Evolutionary conservation across 208 protist species (phyloP).

Genomic region (Plasmodiophora brassicae): DNA sequence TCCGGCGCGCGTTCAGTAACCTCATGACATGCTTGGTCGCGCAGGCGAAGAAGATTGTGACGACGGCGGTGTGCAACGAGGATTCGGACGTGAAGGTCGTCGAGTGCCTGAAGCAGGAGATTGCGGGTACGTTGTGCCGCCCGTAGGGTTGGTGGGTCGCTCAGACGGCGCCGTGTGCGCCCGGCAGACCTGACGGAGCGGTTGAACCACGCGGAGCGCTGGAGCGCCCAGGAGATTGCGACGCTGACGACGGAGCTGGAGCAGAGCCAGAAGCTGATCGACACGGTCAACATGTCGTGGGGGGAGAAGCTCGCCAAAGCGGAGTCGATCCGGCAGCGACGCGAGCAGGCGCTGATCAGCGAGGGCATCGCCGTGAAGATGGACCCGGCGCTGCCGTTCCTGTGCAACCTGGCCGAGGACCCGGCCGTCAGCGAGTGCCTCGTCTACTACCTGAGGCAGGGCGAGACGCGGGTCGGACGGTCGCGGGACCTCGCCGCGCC

Average conservation of each 20-base stretch:
- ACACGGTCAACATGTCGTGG: not conserved
- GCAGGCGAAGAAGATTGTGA: conserved; percentile 15
- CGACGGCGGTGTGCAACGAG: conserved; percentile 5
- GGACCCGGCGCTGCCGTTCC: not conserved
- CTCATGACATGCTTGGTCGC: too few species aligned
- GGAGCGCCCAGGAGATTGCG: not conserved
- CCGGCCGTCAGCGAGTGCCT: not conserved
- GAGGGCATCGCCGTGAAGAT: not conserved
- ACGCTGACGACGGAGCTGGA: not conserved
- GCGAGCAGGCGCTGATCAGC: not conserved
- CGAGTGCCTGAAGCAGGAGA: conserved; percentile 5
- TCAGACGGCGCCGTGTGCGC: not conserved
- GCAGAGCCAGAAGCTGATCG: not conserved
- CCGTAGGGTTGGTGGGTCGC: not conserved
- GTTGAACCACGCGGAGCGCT: not conserved
- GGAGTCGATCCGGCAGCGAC: not conserved
- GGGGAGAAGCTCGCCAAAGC: not conserved
- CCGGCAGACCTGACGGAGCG: not conserved
- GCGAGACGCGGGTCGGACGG: not conserved
- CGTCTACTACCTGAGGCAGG: not conserved
- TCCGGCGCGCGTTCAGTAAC: too few species aligned
- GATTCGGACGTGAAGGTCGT: not conserved
- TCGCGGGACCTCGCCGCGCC: not conserved
- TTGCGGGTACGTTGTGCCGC: not conserved
- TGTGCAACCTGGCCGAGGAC: not conserved